Evolutionary conservation across 352 stramenopile species (phyloP).

Genomic region (Globisporangium middletonii): DNA sequence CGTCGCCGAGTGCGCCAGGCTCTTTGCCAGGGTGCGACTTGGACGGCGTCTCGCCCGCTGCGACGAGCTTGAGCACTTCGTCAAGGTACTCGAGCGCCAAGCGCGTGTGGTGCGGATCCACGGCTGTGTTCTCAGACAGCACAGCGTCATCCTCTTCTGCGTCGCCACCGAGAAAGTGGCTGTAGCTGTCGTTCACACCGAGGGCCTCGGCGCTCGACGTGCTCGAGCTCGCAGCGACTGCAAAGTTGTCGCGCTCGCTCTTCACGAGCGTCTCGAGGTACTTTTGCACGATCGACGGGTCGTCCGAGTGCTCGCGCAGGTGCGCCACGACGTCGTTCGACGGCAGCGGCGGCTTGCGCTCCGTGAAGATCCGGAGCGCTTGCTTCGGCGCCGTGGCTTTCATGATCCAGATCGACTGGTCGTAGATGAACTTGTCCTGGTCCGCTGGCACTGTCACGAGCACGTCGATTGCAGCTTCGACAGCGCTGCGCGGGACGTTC

Average conservation of each 20-base stretch:
- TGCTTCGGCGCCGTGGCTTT: conserved; percentile 67
- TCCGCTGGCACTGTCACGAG: conserved; percentile 70
- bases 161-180: conserved; percentile 66
- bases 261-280: conserved; percentile 83
- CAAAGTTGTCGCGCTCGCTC: conserved; percentile 26
- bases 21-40: conserved; percentile 82
- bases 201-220: conserved; percentile 17
- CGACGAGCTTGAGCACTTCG: conserved; percentile 73
- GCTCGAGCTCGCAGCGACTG: conserved; percentile 6
- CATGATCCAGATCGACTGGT: conserved; percentile 85
- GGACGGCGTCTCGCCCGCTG: conserved; percentile 60
- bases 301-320: conserved; percentile 67
- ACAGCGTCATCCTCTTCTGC: conserved; percentile 47
- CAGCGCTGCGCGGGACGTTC: conserved; percentile 77
- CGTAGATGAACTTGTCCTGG: conserved; percentile 84
- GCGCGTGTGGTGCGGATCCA: conserved; percentile 75
- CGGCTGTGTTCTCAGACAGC: conserved; percentile 19
- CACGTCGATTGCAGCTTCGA: conserved; percentile 87
- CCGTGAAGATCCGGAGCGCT: conserved; percentile 79
- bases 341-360: conserved; percentile 51
- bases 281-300: conserved; percentile 66
- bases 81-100: conserved; percentile 85
- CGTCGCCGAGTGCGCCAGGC: conserved; percentile 56
- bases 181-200: conserved; percentile 78
- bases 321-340: conserved; percentile 80